A percentile compares a stretch with the other conserved stretches of the same genome.
Conservation (phyloP, 345 rosid species). For the Eucalyptus sp. region DNA sequence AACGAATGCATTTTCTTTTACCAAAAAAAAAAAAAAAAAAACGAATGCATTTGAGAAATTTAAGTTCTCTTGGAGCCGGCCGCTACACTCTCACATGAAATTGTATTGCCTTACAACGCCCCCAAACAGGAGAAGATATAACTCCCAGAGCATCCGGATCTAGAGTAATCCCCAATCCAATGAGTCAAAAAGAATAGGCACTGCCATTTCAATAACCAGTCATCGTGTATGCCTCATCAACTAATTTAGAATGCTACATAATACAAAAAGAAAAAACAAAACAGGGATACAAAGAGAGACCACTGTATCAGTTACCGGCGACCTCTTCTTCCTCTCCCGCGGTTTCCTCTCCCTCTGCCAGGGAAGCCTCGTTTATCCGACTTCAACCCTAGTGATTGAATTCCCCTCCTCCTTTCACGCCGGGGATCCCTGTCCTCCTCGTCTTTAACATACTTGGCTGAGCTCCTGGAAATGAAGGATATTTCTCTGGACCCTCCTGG, state of each 20-base stretch:
- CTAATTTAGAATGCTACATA: neutral
- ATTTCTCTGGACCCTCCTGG: conserved; percentile 88
- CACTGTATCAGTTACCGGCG: neutral
- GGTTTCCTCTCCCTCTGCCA: conserved; percentile 24
- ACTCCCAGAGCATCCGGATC: neutral
- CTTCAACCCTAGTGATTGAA: conserved; percentile 67
- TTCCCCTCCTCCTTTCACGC: conserved; percentile 54
- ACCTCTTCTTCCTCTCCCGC: conserved; percentile 32
- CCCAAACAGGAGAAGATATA: neutral
- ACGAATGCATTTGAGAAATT: neutral
- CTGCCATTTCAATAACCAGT: neutral
- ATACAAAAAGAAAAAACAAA: neutral
- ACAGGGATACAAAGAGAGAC: neutral
- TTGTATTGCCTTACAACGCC: neutral
- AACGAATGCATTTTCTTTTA: neutral
- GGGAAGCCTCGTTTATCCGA: conserved; percentile 21
- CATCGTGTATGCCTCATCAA: neutral
- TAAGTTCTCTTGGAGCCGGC: neutral
- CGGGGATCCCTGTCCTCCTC: conserved; percentile 23
- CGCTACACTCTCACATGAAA: neutral
- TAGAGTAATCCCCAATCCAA: neutral
- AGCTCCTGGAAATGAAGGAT: conserved; percentile 51
- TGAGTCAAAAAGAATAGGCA: neutral
- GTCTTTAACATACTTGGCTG: conserved; percentile 49
- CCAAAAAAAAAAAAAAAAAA: no score